phyloP scores from a whole-genome alignment of 2,329 filamentous ascomycete species.

The Fusarium armeniacum region DNA sequence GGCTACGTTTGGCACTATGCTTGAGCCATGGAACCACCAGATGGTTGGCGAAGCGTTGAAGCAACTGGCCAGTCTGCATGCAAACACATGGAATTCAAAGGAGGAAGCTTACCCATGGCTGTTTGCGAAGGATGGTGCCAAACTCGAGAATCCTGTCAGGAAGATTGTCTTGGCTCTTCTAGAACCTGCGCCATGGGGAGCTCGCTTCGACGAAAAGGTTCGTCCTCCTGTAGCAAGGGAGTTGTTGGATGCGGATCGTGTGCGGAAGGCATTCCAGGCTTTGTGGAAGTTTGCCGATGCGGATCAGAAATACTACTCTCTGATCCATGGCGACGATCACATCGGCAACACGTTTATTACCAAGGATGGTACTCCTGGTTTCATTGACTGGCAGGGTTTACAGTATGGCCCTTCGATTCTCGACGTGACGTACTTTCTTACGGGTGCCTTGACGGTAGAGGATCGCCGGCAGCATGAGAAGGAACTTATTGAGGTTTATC shows the following conservation, averaged over 20 bases:
- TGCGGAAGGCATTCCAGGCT: neutral
- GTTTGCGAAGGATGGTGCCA: neutral
- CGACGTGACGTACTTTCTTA: slow-evolving; percentile 1
- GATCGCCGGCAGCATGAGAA: neutral
- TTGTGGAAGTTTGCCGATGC: neutral
- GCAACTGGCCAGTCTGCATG: slow-evolving; percentile 6
- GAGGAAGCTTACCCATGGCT: slow-evolving; percentile 5
- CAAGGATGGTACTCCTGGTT: neutral
- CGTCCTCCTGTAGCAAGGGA: slow-evolving; percentile 3
- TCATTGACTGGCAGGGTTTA: slow-evolving; percentile 6
- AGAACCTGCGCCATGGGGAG: slow-evolving; percentile 1
- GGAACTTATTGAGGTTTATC: neutral
- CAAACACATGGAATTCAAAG: neutral
- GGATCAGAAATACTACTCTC: slow-evolving; percentile 3
- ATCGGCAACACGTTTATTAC: slow-evolving; percentile 12
- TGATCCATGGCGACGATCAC: slow-evolving; percentile 13
- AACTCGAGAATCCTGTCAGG: slow-evolving; percentile 9
- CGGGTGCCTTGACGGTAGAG: neutral
- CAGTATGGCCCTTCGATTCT: slow-evolving; percentile 11
- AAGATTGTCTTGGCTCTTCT: neutral
- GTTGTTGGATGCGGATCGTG: neutral
- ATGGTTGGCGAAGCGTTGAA: slow-evolving; percentile 6
- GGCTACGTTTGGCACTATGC: neutral
- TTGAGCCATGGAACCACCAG: neutral
- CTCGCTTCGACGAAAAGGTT: slow-evolving; percentile 3